Base-by-base conservation (phyloP, 805 yeast genomes). In the Candida peoriensis region DNA sequence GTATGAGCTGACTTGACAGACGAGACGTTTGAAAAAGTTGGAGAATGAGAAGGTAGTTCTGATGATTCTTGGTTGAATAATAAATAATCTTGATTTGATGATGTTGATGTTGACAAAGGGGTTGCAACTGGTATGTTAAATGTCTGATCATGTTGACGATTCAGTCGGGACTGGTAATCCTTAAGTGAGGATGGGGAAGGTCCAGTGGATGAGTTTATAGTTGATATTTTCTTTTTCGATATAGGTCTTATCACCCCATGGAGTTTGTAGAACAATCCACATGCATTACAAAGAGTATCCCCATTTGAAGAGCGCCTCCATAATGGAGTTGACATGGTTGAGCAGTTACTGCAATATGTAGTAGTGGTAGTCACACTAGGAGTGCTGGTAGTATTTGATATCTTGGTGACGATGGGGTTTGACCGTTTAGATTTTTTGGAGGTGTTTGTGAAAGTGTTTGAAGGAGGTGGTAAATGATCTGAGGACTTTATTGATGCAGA, bases 291-390 rank as follows among this genome's bases (percentile, higher is more conserved):
- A 39, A 90, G 63, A 0, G 95, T 88, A 48, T 84, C 80, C 2
- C 97, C 97, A 37, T 81, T 83, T 0, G 93, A 83, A 46, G 87
- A 84, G 30, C 96, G 70, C 46, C 97, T 68, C 97, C 97, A 90
- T n/a, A 90, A 58, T 2, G 97, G 97, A 0, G 97, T 90, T 8
- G 90, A 86, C 33, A 71, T 74, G 0, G 97, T 90, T 45, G 80
- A 79, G 60, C 97, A 90, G 60, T 89, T 89, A 13, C 89, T 77
- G 59, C 97, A 89, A 5, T 29, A 20, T 9, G 37, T 27, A 5
- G 30, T 23, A 24, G 28, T 24, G 8, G 23, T 9, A 9, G n/a
- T 20, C 11, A 10, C 12, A 12, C 22, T 14, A n/a, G n/a, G n/a
- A n/a, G n/a, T 24, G 29, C 15, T 22, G 17, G 17, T 29, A 12